Conservation (phyloP, 306 rosid species). For the Amphicarpaea edgeworthii region DNA sequence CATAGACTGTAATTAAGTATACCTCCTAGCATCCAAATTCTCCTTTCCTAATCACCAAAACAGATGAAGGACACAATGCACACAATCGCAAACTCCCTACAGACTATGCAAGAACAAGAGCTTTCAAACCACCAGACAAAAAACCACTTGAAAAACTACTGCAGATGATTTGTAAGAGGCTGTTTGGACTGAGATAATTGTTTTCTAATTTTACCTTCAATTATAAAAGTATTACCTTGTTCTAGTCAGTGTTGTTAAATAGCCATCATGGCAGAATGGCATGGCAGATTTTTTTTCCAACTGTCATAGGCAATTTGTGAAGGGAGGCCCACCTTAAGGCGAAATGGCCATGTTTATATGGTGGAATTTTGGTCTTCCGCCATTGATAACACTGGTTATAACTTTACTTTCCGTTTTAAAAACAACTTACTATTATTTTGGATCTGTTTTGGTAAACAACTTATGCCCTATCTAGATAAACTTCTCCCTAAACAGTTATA, state of each 20-base stretch:
- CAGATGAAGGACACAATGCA: neutral
- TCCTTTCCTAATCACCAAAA: neutral
- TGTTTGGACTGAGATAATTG: neutral
- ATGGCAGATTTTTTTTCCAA: too few relatives aligned
- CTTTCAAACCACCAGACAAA: neutral
- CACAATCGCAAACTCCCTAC: neutral
- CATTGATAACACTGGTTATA: too few relatives aligned
- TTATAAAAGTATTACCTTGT: neutral
- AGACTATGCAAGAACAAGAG: neutral
- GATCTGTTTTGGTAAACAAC: too few relatives aligned
- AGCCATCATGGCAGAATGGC: too few relatives aligned
- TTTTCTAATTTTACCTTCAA: neutral
- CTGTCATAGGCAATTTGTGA: too few relatives aligned
- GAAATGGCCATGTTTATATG: too few relatives aligned
- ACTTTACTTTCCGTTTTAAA: too few relatives aligned
- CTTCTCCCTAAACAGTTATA: too few relatives aligned
- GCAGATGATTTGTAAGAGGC: constrained; percentile 1
- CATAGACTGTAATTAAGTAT: neutral
- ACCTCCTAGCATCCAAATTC: neutral
- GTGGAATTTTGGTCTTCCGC: too few relatives aligned
- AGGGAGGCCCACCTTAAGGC: too few relatives aligned
- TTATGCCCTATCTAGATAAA: too few relatives aligned
- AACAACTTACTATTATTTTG: too few relatives aligned
- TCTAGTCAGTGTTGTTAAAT: neutral
- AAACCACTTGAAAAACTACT: neutral